Evolutionary conservation across 2,329 filamentous ascomycete species (phyloP), one percentile per base, ranked within the genome.

Genomic region (Plectosphaerella sp.): DNA sequence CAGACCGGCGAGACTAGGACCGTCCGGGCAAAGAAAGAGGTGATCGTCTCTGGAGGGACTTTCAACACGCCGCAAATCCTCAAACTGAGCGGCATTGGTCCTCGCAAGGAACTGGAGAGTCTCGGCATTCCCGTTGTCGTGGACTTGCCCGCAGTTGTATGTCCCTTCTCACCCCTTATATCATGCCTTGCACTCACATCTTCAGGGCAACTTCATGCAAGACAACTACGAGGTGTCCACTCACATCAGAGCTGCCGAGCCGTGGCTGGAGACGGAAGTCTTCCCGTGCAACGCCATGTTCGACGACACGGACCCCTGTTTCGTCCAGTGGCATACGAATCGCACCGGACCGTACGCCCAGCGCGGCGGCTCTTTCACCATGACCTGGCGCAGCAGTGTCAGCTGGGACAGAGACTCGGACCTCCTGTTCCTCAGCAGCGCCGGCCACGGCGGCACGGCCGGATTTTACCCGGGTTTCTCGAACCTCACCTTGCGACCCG

Each of bases 61-160:
- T 65, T 69, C 58, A 67, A 69, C 49, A 67, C 64, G 2, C 70
- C 70, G 11, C 61, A 68, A 22, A 59, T 73, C 41, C 62, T 72
- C 3, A 64, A 70, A 55, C 59, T 70, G 12, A 69, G 65, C 24
- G 70, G 70, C 5, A 64, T 73, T 48, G 70, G 70, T 20, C 59
- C 65, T 3, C 61, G 58, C 14, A 54, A 50, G 3, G 63, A 69
- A 52, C 60, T 70, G 12, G 52, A 58, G 33, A 50, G 53, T 37
- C 56, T 74, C 58, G 63, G 67, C n/a, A 83, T 84, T 54, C 65
- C 72, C 1, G 71, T 80, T 6, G 59, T 81, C 47, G 65, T 69
- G 1, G 73, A 84, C 57, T 70, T 81, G 2, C 80, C 80, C 1
- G 82, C 79, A 42, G 80, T 86, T 8, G 82, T 50, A 48, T 45